phyloP scores from a whole-genome alignment of 2,329 filamentous ascomycete genomes.

The Alternaria tenuissima region DNA sequence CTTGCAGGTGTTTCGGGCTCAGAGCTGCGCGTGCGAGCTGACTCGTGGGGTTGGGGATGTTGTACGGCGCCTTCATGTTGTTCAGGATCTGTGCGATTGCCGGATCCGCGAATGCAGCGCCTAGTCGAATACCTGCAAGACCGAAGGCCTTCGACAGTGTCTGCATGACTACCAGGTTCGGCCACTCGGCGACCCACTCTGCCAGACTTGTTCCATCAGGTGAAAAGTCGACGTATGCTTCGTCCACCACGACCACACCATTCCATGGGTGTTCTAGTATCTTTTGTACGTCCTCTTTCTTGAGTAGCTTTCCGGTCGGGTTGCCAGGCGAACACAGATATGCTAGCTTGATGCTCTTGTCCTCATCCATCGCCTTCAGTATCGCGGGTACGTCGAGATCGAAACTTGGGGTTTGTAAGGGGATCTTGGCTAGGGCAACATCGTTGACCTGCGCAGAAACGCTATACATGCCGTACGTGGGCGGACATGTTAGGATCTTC shows the following conservation, averaged over 20 bases:
- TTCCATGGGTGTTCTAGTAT: conserved; percentile 94
- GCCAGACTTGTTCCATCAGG: conserved; percentile 80
- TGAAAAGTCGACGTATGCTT: conserved; percentile 97
- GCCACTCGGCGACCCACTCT: conserved; percentile 90
- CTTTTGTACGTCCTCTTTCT: conserved; percentile 75
- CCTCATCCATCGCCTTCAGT: conserved; percentile 68
- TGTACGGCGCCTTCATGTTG: conserved; percentile 94
- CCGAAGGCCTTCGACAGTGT: conserved; percentile 98
- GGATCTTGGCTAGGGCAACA: conserved; percentile 84
- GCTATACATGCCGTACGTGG: conserved; percentile 98
- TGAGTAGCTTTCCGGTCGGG: conserved; percentile 82
- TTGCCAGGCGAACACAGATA: conserved; percentile 97
- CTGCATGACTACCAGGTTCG: conserved; percentile 97
- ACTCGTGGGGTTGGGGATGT: conserved; percentile 87
- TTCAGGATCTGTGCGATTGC: conserved; percentile 84
- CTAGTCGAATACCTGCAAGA: conserved; percentile 89
- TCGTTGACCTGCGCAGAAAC: conserved; percentile 97
- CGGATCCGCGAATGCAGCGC: conserved; percentile 80
- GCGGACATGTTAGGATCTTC: conserved; percentile 92
- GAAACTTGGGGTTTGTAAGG: conserved; percentile 78
- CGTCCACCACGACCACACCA: conserved; percentile 89
- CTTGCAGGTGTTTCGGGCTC: conserved; percentile 68
- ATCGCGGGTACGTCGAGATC: conserved; percentile 75
- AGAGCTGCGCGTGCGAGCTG: conserved; percentile 80
- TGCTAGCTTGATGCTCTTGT: conserved; percentile 78